Conservation (phyloP, 164 flowering plant genomes). For the Aristolochia californica region DNA sequence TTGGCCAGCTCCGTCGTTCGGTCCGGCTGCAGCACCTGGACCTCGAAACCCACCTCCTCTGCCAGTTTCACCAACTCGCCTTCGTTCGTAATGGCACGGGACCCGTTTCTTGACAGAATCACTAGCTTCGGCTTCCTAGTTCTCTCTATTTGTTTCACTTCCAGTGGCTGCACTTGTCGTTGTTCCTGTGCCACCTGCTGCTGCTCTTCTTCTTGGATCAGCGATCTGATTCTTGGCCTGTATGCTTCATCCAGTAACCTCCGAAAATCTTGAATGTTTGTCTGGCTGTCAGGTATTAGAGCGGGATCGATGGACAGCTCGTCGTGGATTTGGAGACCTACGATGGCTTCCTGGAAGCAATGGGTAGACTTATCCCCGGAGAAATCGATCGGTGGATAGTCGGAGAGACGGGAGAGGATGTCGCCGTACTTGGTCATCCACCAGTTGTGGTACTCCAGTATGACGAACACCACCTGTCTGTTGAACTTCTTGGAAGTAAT, state of each 20-base stretch:
- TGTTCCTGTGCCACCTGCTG: slow-evolving; percentile 9
- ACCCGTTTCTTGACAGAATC: slow-evolving; percentile 60
- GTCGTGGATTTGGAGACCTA: slow-evolving; percentile 77
- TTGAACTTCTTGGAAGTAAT: slow-evolving; percentile 71
- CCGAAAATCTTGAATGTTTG: slow-evolving; percentile 50
- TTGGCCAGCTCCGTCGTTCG: slow-evolving; percentile 61
- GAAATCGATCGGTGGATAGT: slow-evolving; percentile 63
- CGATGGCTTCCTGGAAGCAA: slow-evolving; percentile 73
- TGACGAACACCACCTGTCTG: slow-evolving; percentile 68
- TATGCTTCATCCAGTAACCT: slow-evolving; percentile 54
- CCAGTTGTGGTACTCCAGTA: slow-evolving; percentile 80
- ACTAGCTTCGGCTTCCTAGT: slow-evolving; percentile 47
- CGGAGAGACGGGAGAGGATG: slow-evolving; percentile 52
- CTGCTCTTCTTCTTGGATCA: slow-evolving; percentile 37
- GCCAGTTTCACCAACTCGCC: slow-evolving; percentile 48
- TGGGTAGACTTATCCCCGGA: slow-evolving; percentile 37
- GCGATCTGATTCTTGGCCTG: slow-evolving; percentile 45
- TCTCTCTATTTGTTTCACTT: background rate
- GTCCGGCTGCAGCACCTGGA: slow-evolving; percentile 52
- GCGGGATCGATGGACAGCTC: slow-evolving; percentile 66
- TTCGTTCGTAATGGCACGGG: slow-evolving; percentile 65
- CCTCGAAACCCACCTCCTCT: slow-evolving; percentile 59
- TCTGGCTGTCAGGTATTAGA: slow-evolving; percentile 35
- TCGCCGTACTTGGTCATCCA: slow-evolving; percentile 71
- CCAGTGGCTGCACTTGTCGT: slow-evolving; percentile 28